These are phyloP conservation scores for Bjerkandera adusta DNA, from an alignment of 1,284 basidiomycete species.

Conservation along the genomic window DNA sequence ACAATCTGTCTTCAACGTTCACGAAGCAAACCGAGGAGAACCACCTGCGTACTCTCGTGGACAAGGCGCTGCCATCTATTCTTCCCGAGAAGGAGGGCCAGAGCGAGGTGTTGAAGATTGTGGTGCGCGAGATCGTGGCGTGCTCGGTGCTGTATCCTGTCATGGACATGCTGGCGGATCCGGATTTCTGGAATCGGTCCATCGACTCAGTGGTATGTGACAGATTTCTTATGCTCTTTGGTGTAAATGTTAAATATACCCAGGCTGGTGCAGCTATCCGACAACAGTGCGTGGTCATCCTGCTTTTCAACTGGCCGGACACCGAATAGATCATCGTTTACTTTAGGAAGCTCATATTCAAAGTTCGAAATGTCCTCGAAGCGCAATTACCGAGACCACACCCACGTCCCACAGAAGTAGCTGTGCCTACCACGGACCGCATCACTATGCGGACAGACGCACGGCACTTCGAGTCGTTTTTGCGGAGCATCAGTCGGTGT, in stretches of 20 bases:
- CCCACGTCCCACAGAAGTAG: constrained; percentile 35
- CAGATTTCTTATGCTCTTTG: not conserved
- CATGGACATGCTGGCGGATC: constrained; percentile 90
- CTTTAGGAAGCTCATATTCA: constrained; percentile 74
- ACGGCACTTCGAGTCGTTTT: constrained; percentile 86
- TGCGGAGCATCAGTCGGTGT: constrained; percentile 79
- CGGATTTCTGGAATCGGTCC: constrained; percentile 94
- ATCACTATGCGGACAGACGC: constrained; percentile 77
- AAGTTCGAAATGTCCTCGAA: constrained; percentile 81
- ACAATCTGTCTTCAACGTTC: constrained; percentile 83
- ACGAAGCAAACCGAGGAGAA: constrained; percentile 88
- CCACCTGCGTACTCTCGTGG: constrained; percentile 74
- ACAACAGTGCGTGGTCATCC: constrained; percentile 65
- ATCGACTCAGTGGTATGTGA: constrained; percentile 84
- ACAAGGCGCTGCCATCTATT: constrained; percentile 66
- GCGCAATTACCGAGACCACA: constrained; percentile 65
- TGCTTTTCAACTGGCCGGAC: not conserved
- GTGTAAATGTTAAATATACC: constrained; percentile 15
- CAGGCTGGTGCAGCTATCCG: constrained; percentile 88
- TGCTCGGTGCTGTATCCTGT: constrained; percentile 84
- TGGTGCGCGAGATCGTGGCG: constrained; percentile 80
- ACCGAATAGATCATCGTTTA: not conserved
- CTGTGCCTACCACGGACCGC: constrained; percentile 49
- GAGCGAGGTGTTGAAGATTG: constrained; percentile 70
- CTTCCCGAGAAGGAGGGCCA: constrained; percentile 75